Conservation (phyloP, 768 basidiomycete species). For the Boletus rufocinnamomeus region DNA sequence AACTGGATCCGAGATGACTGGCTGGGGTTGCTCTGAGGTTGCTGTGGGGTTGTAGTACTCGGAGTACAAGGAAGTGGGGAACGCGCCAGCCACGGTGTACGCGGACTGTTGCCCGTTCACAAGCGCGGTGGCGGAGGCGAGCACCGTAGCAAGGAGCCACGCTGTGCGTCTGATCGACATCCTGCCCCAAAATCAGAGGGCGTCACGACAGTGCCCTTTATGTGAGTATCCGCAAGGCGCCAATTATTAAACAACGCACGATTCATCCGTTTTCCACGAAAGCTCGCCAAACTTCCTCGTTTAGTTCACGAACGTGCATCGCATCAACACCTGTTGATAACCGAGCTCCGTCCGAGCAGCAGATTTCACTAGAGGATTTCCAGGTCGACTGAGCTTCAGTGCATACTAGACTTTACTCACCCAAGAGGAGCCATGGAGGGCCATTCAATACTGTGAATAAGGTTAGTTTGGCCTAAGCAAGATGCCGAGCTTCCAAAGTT, state of each 20-base stretch:
- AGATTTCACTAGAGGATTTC: neutral
- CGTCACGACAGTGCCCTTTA: slow-evolving; percentile 3
- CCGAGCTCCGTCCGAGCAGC: neutral
- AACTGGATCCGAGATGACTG: slow-evolving; percentile 74
- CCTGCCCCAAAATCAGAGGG: neutral
- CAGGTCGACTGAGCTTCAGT: neutral
- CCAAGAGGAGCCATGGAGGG: no score
- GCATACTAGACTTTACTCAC: no score
- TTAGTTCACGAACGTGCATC: slow-evolving; percentile 27
- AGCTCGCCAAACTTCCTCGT: neutral
- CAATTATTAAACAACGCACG: neutral
- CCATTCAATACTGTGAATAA: no score
- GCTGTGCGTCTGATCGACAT: slow-evolving; percentile 16
- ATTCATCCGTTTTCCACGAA: slow-evolving; percentile 9
- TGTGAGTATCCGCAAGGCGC: neutral
- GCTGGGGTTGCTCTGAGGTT: slow-evolving; percentile 72
- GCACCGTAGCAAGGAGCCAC: slow-evolving; percentile 6
- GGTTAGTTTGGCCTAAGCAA: neutral
- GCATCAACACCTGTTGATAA: neutral
- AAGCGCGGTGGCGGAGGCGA: slow-evolving; percentile 8
- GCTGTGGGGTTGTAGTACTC: slow-evolving; percentile 74
- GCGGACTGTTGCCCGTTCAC: slow-evolving; percentile 18
- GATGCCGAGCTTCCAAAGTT: no score
- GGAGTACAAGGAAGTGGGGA: slow-evolving; percentile 66
- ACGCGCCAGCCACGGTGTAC: slow-evolving; percentile 60